Conservation (phyloP, 179 eudicot species). For the Corrigiola litoralis region DNA sequence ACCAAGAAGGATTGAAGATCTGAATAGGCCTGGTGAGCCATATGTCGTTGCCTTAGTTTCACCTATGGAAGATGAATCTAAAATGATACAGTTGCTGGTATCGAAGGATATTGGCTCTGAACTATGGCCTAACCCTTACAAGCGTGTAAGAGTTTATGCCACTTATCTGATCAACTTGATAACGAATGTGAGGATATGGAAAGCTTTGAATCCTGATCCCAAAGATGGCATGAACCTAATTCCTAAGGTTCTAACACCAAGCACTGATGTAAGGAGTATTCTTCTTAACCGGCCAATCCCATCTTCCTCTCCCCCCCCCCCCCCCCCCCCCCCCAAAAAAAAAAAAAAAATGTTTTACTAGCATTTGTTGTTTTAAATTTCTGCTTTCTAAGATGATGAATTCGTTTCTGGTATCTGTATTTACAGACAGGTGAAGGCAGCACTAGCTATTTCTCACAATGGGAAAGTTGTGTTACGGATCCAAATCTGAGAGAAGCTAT, state of each 20-base stretch:
- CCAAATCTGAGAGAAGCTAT: constrained; percentile 1
- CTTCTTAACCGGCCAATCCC: background rate
- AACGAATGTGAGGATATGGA: constrained; percentile 45
- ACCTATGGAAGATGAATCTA: constrained; percentile 1
- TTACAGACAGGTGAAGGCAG: constrained; percentile 38
- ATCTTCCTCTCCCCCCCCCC: background rate
- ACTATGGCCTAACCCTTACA: background rate
- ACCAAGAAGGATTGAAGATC: constrained; percentile 47
- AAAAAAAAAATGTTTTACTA: no score
- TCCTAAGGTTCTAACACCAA: background rate
- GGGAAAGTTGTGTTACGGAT: constrained; percentile 1
- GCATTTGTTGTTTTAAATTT: background rate
- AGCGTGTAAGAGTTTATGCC: constrained; percentile 19
- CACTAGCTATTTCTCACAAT: constrained; percentile 13
- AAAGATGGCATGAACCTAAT: constrained; percentile 10
- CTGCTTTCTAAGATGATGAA: no score
- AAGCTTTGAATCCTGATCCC: constrained; percentile 28
- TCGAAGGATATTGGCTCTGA: constrained; percentile 21
- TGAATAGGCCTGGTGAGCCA: constrained; percentile 24
- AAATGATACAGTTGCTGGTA: constrained; percentile 13
- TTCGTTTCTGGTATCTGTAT: background rate
- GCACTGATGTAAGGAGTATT: constrained; percentile 12
- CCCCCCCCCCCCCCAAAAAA: no score
- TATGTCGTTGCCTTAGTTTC: constrained; percentile 37
- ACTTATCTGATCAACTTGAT: constrained; percentile 37